phyloP scores from a whole-genome alignment of 176 grass and related monocot species.

The Oryza longistaminata region DNA sequence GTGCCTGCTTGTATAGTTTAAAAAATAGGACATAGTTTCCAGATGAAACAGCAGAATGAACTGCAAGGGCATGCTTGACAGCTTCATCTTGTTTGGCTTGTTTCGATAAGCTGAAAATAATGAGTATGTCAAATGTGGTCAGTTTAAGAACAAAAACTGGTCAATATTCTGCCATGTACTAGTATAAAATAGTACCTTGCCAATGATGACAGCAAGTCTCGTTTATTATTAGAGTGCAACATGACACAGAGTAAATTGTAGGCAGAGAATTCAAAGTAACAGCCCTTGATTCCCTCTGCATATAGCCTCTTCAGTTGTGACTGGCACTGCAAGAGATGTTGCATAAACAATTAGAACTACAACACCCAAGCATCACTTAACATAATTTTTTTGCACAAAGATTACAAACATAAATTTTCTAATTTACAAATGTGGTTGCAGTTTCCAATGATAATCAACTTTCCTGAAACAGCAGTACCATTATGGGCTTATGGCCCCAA shows the following conservation, averaged over 20 bases:
- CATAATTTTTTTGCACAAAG: neutral
- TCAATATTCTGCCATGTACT: neutral
- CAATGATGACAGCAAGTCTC: constrained; percentile 85
- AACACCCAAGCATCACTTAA: constrained; percentile 17
- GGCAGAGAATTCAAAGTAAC: constrained; percentile 77
- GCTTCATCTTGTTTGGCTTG: constrained; percentile 76
- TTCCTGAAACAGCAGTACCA: constrained; percentile 30
- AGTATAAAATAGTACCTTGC: constrained; percentile 54
- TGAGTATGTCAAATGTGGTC: constrained; percentile 26
- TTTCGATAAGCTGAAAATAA: constrained; percentile 72
- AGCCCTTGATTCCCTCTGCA: constrained; percentile 77
- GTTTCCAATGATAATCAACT: constrained; percentile 12
- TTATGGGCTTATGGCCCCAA: neutral
- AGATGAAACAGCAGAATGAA: constrained; percentile 84
- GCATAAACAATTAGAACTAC: constrained; percentile 31
- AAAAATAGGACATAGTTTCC: constrained; percentile 94
- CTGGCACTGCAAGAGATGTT: constrained; percentile 69
- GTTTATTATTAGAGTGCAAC: constrained; percentile 88
- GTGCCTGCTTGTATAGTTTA: constrained; percentile 80
- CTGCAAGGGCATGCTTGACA: constrained; percentile 88
- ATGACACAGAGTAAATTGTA: constrained; percentile 87
- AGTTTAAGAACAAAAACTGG: neutral
- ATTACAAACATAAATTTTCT: neutral
- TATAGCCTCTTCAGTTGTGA: constrained; percentile 93
- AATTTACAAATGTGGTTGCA: neutral